Base-by-base conservation (phyloP, 768 basidiomycete genomes). In the Russula vinacea region DNA sequence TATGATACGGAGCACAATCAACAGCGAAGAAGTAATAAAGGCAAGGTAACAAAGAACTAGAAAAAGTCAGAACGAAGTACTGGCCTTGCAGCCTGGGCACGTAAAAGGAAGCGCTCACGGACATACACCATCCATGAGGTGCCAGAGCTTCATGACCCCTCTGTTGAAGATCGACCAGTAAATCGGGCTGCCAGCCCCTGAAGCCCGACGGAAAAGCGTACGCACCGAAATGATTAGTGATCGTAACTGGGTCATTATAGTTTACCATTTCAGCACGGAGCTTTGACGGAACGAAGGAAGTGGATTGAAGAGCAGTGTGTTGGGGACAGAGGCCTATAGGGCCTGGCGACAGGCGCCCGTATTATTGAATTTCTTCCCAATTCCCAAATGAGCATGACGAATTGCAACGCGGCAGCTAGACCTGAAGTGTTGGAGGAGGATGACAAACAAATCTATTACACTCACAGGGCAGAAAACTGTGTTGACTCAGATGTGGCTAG, bases 1-100 rank as follows among this genome's bases (percentile, higher is more conserved):
- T n/a, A n/a, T n/a, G n/a, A n/a, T n/a, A n/a, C n/a, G n/a, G n/a
- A 60, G 50, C 10, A 60, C 29, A 22, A 60, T 39, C 17, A 60
- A 53, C 3, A 52, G 5, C 26, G 59, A 60, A n/a, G n/a, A n/a
- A n/a, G n/a, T n/a, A n/a, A n/a, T n/a, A n/a, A n/a, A n/a, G n/a
- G n/a, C n/a, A n/a, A n/a, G n/a, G n/a, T n/a, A n/a, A n/a, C n/a
- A n/a, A n/a, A n/a, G n/a, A n/a, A n/a, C n/a, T n/a, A n/a, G 13
- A n/a, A n/a, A n/a, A n/a, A n/a, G n/a, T n/a, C n/a, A n/a, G n/a
- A n/a, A n/a, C n/a, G n/a, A n/a, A n/a, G n/a, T n/a, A n/a, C n/a
- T 39, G 14, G 14, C 2, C 35, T 9, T 24, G 24, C 32, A 5
- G 19, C 13, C 14, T 39, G 35, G 2, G 22, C 8, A 9, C 24